A percentile compares a stretch with the other conserved stretches of the same genome.
These are phyloP conservation scores for Aspergillus sojae DNA, from an alignment of 2,329 filamentous ascomycete species.

Conservation along the genomic window DNA sequence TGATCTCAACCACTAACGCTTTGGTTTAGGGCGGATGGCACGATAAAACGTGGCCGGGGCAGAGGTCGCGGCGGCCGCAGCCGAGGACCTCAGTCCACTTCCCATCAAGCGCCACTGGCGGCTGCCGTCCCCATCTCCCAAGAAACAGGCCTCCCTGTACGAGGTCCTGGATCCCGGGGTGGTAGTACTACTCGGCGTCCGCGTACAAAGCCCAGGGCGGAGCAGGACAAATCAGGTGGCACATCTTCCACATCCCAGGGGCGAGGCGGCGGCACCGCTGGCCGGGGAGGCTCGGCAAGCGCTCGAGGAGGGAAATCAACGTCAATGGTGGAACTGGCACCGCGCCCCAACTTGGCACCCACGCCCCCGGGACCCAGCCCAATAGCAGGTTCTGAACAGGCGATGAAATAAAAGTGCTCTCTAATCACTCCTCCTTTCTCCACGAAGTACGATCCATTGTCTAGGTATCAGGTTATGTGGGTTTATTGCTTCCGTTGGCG, in stretches of 20 bases:
- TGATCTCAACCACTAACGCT: conserved; percentile 20
- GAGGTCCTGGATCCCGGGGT: conserved; percentile 71
- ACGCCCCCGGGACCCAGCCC: conserved; percentile 26
- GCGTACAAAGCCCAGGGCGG: conserved; percentile 80
- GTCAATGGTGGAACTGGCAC: conserved; percentile 34
- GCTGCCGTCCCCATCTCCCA: conserved; percentile 89
- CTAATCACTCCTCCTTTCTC: background rate
- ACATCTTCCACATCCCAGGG: conserved; percentile 29
- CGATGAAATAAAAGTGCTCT: conserved; percentile 29
- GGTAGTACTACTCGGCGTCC: conserved; percentile 77
- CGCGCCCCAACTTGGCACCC: conserved; percentile 29
- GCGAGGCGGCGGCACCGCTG: conserved; percentile 29
- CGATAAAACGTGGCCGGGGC: conserved; percentile 65
- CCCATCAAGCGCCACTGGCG: conserved; percentile 72
- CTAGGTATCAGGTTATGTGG: background rate
- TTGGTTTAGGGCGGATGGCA: conserved; percentile 66
- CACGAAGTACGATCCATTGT: background rate
- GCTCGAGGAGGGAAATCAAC: conserved; percentile 32
- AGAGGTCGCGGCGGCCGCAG: conserved; percentile 58
- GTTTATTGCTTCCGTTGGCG: conserved; percentile 3
- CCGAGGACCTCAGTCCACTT: conserved; percentile 63
- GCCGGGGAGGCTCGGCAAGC: conserved; percentile 30
- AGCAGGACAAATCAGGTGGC: conserved; percentile 76
- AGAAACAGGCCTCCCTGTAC: conserved; percentile 76
- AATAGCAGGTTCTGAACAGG: conserved; percentile 28